Conservation (phyloP, 306 rosid species). For the Rosa chinensis region DNA sequence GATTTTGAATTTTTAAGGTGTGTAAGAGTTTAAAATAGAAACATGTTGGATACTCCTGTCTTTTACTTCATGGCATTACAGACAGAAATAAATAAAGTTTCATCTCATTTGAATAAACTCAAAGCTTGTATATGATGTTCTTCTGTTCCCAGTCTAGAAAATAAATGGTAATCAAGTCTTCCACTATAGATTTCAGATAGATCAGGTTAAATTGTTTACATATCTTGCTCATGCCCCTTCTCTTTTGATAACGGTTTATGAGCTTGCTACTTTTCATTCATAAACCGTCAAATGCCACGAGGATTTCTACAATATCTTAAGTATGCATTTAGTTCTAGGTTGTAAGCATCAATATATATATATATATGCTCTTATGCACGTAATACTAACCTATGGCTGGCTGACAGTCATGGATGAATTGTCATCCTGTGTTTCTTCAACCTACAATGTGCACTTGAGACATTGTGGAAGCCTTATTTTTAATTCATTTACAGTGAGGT, state of each 20-base stretch:
- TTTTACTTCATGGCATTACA: neutral
- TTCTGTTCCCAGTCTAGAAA: neutral
- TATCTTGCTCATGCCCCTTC: neutral
- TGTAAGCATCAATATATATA: neutral
- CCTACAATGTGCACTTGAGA: neutral
- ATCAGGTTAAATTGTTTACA: neutral
- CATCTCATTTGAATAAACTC: neutral
- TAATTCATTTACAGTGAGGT: neutral
- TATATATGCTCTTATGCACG: neutral
- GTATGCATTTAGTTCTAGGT: neutral
- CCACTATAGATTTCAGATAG: neutral
- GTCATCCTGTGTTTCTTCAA: neutral
- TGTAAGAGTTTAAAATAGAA: too few species aligned
- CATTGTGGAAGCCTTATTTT: neutral
- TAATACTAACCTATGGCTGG: neutral
- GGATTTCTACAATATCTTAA: neutral
- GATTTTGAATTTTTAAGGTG: too few species aligned
- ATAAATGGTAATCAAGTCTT: neutral
- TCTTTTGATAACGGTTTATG: neutral
- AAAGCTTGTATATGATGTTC: slow-evolving; percentile 1
- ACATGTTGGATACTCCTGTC: neutral
- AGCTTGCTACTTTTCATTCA: slow-evolving; percentile 4
- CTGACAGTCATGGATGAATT: neutral
- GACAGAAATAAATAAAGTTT: neutral
- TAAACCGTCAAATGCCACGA: neutral